phyloP scores from a whole-genome alignment of 352 stramenopile genomes.

The Phytophthora agathidicida region DNA sequence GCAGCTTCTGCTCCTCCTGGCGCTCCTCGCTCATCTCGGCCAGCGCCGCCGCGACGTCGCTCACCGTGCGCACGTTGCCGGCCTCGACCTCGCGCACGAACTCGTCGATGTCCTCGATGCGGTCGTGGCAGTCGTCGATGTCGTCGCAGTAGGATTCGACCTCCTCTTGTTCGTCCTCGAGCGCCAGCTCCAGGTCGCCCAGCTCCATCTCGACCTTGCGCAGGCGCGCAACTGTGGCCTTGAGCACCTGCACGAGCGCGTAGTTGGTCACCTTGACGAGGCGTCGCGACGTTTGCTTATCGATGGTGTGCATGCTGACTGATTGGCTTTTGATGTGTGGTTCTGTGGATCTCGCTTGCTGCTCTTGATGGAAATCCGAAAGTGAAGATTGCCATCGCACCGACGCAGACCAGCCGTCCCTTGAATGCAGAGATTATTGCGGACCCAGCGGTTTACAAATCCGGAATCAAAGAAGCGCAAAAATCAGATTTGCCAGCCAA shows the following conservation, averaged over 20 bases:
- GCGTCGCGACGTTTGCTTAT: slow-evolving; percentile 39
- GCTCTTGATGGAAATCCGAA: slow-evolving; percentile 6
- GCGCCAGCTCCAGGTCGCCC: slow-evolving; percentile 36
- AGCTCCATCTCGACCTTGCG: slow-evolving; percentile 42
- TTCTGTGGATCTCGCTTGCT: slow-evolving; percentile 1
- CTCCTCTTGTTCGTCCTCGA: slow-evolving; percentile 47
- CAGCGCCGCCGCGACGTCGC: slow-evolving; percentile 34
- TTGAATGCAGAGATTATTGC: too few species aligned
- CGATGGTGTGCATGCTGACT: slow-evolving; percentile 25
- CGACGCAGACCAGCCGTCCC: not conserved
- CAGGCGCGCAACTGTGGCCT: slow-evolving; percentile 37
- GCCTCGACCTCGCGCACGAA: slow-evolving; percentile 43
- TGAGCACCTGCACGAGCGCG: slow-evolving; percentile 47
- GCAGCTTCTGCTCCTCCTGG: slow-evolving; percentile 43
- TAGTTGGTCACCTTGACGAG: slow-evolving; percentile 51
- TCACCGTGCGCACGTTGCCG: slow-evolving; percentile 39
- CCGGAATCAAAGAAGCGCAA: slow-evolving; percentile 32
- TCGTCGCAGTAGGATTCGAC: slow-evolving; percentile 49
- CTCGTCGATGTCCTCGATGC: slow-evolving; percentile 50
- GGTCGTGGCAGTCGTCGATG: slow-evolving; percentile 49
- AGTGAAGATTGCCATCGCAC: slow-evolving; percentile 11
- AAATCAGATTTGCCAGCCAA: too few species aligned
- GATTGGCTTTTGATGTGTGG: not conserved
- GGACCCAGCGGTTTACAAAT: too few species aligned
- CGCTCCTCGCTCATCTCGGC: slow-evolving; percentile 47